phyloP scores from a whole-genome alignment of 768 basidiomycete species.

The Termitomyces sp. region DNA sequence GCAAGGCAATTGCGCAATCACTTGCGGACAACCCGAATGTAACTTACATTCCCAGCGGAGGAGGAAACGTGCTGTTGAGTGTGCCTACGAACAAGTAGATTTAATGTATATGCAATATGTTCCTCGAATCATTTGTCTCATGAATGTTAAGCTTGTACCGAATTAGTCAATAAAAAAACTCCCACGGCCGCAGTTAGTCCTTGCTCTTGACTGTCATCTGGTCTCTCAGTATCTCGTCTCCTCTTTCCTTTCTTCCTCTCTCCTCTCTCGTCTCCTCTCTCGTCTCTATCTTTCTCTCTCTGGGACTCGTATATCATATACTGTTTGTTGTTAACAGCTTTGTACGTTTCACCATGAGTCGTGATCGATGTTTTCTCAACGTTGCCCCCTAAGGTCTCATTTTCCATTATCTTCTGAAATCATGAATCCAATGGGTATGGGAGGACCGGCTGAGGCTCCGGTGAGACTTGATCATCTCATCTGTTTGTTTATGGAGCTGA shows the following conservation, averaged over 20 bases:
- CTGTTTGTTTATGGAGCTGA: constrained; percentile 23
- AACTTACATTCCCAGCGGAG: constrained; percentile 81
- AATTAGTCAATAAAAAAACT: constrained; percentile 29
- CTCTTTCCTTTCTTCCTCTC: constrained; percentile 42
- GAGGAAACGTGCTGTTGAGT: constrained; percentile 78
- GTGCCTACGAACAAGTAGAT: constrained; percentile 57
- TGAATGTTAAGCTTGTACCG: constrained; percentile 8
- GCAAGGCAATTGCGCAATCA: constrained; percentile 93
- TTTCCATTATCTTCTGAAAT: constrained; percentile 50
- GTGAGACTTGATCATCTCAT: constrained; percentile 40
- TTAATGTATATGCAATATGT: not conserved
- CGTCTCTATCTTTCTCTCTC: constrained; percentile 43
- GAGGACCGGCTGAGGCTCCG: constrained; percentile 68
- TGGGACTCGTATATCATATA: constrained; percentile 53
- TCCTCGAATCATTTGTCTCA: not conserved
- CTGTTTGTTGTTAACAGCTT: constrained; percentile 48
- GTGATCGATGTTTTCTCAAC: constrained; percentile 12
- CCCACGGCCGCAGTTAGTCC: constrained; percentile 32
- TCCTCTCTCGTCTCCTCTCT: constrained; percentile 38
- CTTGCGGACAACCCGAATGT: constrained; percentile 77
- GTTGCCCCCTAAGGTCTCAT: constrained; percentile 39
- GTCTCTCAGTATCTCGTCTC: constrained; percentile 38
- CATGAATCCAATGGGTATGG: constrained; percentile 79
- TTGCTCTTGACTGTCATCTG: constrained; percentile 45
- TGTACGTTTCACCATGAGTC: constrained; percentile 28